These are phyloP conservation scores for Pyrrhoderma noxium DNA, from an alignment of 1,284 basidiomycete genomes.

Conservation along the genomic window DNA sequence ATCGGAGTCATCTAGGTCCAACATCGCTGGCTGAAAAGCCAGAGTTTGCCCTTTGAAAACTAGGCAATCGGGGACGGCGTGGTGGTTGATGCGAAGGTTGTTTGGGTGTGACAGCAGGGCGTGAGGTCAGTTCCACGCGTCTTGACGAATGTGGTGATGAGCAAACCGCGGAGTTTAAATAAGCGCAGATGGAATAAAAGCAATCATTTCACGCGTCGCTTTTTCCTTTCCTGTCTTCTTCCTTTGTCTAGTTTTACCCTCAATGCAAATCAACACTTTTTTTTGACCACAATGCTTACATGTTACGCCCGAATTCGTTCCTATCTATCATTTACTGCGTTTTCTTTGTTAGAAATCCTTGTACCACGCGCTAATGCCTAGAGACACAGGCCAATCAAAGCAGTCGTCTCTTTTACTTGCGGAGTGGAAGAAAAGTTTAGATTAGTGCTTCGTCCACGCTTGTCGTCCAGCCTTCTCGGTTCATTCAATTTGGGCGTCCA, in stretches of 20 bases:
- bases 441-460: constrained; percentile 26
- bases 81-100: not conserved
- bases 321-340: not conserved
- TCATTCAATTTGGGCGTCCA: constrained; percentile 21
- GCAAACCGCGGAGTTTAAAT: constrained; percentile 7
- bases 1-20: constrained; percentile 11
- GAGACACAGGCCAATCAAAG: constrained; percentile 26
- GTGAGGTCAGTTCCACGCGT: not conserved
- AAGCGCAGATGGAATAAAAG: too few species aligned
- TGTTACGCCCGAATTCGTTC: not conserved
- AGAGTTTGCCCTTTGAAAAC: not conserved
- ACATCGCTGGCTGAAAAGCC: not conserved
- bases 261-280: too few species aligned
- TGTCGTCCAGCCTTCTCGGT: constrained; percentile 21
- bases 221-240: too few species aligned
- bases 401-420: constrained; percentile 30
- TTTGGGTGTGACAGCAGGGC: not conserved
- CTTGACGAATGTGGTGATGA: not conserved
- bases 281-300: too few species aligned
- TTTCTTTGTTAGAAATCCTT: not conserved
- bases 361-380: constrained; percentile 28
- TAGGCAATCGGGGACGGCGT: constrained; percentile 1
- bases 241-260: too few species aligned
- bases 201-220: too few species aligned
- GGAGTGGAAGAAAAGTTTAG: constrained; percentile 26